Base-by-base conservation (phyloP, 2,329 filamentous ascomycete genomes). In the Tolypocladium tropicale region DNA sequence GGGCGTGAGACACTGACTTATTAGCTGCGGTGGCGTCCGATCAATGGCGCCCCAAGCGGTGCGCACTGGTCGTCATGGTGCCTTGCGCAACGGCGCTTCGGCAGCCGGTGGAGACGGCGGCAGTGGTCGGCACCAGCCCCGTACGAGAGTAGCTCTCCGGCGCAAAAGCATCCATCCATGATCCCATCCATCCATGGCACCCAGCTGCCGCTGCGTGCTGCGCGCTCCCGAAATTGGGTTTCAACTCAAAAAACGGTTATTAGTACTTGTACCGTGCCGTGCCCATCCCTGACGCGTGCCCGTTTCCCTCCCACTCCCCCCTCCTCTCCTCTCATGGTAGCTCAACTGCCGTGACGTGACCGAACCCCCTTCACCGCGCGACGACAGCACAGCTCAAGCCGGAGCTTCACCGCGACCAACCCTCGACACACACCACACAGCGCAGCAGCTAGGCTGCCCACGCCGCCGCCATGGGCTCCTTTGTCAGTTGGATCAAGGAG, bases 401-500 rank as follows among this genome's bases (percentile, higher is more conserved):
- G 9, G 41, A 25, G 43, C 23, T 16, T 30, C 43, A n/a, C 30
- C 46, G 46, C 46, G 28, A 32, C 41, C n/a, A n/a, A n/a, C n/a
- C n/a, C n/a, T n/a, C n/a, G n/a, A 52, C 50, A 33, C 32, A 28
- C 50, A 18, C 23, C 46, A 49, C 9, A 28, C 46, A 48, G 43
- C 25, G 46, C 41, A 23, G 21, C 46, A 49, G 28, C 46, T 32
- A 32, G 46, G 46, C 28, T 48, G 57, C 56, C 56, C 58, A 37
- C 58, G 56, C 59, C 62, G 60, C 54, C 60, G 66, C 57, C 54
- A 73, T 73, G 71, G 69, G 70, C 56, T 59, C 62, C 58, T 73
- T 74, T 53, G 70, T 74, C 57, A 69, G 66, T 53, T 74, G 71
- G 71, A 65, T 74, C 59, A 63, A 72, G 55, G 55, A 64, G 5